Evolutionary conservation across 2,329 filamentous ascomycete species (phyloP), one percentile per base, ranked within the genome.

Genomic region (Alternaria panax): DNA sequence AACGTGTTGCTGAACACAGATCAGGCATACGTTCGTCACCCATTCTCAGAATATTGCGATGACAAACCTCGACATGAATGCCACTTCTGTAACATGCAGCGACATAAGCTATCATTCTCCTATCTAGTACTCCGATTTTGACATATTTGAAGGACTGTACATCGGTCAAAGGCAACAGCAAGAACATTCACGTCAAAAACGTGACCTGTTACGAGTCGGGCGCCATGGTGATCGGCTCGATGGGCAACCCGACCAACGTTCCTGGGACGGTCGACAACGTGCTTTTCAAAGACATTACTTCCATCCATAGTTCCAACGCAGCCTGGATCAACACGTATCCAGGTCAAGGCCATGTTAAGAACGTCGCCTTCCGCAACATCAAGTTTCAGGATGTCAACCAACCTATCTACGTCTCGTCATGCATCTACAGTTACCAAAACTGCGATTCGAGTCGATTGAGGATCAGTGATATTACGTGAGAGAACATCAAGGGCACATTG

Each of bases 141-240:
- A 71, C 16, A 22, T 14, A 18, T 4, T n/a, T 84, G 14, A 20
- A 87, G 59, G 86, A 88, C 71, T 88, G 86, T 71, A 87, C 88
- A 76, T 86, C 84, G 1, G 84, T 86, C 7, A 88, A 88, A 71
- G 83, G 85, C 7, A 88, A 88, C 67, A 85, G 84, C 7, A 82
- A 82, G 22, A 84, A 87, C 57, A 77, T 88, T 28, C 82, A 85
- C 51, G 85, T 88, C 5, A 80, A 85, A 61, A 87, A 86, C 28
- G 81, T 87, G 71, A 87, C 85, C 77, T 88, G 86, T 69, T 86
- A 88, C 63, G 85, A 85, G 62, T 85, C 83, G 0, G 83, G 87
- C 56, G 85, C 85, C 8, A 82, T 86, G 64, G 83, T 80, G 16
- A 87, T 88, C 77, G 86, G 86, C 0, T 85, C 82, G 1, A 83